Base-by-base conservation (phyloP, 2,329 filamentous ascomycete genomes). In the Chrysoporthe deuterocubensis region DNA sequence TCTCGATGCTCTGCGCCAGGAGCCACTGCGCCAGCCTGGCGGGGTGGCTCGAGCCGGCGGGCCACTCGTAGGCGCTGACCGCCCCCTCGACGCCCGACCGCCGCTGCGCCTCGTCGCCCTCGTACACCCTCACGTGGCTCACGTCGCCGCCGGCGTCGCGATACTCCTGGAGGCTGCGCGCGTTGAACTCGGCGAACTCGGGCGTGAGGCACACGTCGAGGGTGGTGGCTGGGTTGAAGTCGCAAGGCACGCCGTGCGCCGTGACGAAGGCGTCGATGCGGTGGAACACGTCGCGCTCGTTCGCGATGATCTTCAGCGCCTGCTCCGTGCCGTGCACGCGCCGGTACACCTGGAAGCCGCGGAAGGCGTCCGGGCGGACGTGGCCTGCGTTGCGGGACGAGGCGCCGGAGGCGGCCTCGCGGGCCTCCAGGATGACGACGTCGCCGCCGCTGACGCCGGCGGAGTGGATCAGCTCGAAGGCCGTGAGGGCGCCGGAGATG, bases 11-110 rank as follows among this genome's bases (percentile, higher is more conserved):
- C 18, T 75, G 72, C 14, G 71, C 72, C 26, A 85, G 73, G 14
- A 85, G 75, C 76, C 81, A 84, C n/a, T 84, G 82, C 0, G 80
- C 79, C 26, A 85, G 72, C 71, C 84, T 84, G 6, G 82, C 82
- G 3, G 83, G 82, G 72, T 84, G 83, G 44, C 76, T 81, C 3
- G 81, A 83, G 3, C 80, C 83, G 16, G 82, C 83, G 4, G 82
- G 80, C 83, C 83, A 85, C 70, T 84, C 82, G 68, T 84, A 85
- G 8, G 82, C 83, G n/a, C 79, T 77, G 13, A 83, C 65, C 0
- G 80, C 79, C 1, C 73, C 73, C 3, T 72, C 62, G 5, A 84
- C 75, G 40, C 79, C 75, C 0, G 81, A 83, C 65, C 73, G 76
- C 8, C 58, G 57, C 59, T 71, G 72, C 3, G 81, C 81, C 58